Evolutionary conservation across 2,329 filamentous ascomycete genomes (phyloP).

Genomic region (Penicillium capsulatum): DNA sequence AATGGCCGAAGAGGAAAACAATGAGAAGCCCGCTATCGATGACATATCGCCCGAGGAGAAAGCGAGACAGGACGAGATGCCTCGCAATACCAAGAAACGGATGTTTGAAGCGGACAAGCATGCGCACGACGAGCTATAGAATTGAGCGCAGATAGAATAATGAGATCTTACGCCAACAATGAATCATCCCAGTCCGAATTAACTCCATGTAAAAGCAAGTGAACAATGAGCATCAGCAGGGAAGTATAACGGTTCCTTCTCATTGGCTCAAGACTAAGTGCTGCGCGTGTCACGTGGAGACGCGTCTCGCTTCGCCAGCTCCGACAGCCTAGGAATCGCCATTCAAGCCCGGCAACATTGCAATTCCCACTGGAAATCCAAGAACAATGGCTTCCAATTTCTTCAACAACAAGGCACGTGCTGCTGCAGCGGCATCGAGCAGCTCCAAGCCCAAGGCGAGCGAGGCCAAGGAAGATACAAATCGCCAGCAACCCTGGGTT

Average conservation of each 20-base stretch:
- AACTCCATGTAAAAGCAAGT: too few species aligned
- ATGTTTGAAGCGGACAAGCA: conserved; percentile 44
- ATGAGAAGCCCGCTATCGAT: conserved; percentile 29
- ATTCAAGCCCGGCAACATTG: background rate
- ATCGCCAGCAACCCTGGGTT: conserved; percentile 84
- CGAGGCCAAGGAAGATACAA: conserved; percentile 57
- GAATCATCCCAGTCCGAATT: conserved; percentile 4
- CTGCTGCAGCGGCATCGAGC: conserved; percentile 65
- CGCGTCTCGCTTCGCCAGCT: conserved; percentile 22
- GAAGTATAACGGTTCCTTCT: conserved; percentile 11
- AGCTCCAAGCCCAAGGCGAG: conserved; percentile 63
- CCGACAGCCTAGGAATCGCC: conserved; percentile 9
- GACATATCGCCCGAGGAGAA: conserved; percentile 37
- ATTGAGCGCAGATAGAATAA: conserved; percentile 9
- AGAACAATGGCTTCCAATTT: conserved; percentile 68
- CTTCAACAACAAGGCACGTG: conserved; percentile 89
- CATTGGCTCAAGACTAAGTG: conserved; percentile 21
- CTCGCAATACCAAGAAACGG: conserved; percentile 47
- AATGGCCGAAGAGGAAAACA: conserved; percentile 33
- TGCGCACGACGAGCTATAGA: conserved; percentile 39
- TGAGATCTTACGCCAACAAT: too few species aligned
- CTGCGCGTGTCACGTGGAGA: conserved; percentile 34
- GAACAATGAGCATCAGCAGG: too few species aligned
- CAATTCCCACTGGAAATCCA: background rate
- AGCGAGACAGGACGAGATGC: conserved; percentile 35